Evolutionary conservation across 2,329 filamentous ascomycete species (phyloP).

Genomic region (Exophiala sp.): DNA sequence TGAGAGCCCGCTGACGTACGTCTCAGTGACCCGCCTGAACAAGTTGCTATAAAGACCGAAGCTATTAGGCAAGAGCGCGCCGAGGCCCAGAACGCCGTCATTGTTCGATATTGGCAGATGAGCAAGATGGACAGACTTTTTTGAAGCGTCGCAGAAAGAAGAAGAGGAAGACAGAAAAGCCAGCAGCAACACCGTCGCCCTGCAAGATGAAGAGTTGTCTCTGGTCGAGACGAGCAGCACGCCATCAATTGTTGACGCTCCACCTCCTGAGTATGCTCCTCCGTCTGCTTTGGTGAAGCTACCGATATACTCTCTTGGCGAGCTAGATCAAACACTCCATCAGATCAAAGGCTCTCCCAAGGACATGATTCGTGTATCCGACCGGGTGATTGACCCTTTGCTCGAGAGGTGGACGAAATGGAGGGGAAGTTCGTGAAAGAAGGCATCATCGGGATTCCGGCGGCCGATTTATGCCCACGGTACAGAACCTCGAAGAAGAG

Average conservation of each 20-base stretch:
- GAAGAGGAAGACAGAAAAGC: conserved; percentile 30
- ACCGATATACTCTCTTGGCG: conserved; percentile 32
- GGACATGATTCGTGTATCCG: conserved; percentile 38
- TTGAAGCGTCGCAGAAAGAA: conserved; percentile 36
- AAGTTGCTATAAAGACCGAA: conserved; percentile 30
- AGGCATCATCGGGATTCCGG: conserved; percentile 15
- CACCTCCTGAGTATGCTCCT: conserved; percentile 20
- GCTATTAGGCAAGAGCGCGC: conserved; percentile 37
- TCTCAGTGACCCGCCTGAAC: conserved; percentile 23
- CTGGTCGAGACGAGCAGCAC: conserved; percentile 7
- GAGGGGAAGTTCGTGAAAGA: conserved; percentile 25
- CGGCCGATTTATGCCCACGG: conserved; percentile 22
- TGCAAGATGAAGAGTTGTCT: conserved; percentile 16
- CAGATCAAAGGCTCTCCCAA: conserved; percentile 35
- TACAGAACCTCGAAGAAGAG: conserved; percentile 27
- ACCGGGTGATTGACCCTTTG: conserved; percentile 34
- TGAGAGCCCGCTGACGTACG: background rate
- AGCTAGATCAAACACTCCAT: conserved; percentile 33
- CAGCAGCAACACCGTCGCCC: conserved; percentile 23
- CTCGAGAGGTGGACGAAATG: conserved; percentile 31
- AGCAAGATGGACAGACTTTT: conserved; percentile 36
- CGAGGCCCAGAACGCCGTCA: conserved; percentile 41
- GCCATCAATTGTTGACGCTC: conserved; percentile 3
- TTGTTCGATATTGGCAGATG: conserved; percentile 40
- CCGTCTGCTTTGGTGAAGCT: conserved; percentile 29